Evolutionary conservation across 2,329 filamentous ascomycete genomes (phyloP).

Genomic region (Xylaria hypoxylon): DNA sequence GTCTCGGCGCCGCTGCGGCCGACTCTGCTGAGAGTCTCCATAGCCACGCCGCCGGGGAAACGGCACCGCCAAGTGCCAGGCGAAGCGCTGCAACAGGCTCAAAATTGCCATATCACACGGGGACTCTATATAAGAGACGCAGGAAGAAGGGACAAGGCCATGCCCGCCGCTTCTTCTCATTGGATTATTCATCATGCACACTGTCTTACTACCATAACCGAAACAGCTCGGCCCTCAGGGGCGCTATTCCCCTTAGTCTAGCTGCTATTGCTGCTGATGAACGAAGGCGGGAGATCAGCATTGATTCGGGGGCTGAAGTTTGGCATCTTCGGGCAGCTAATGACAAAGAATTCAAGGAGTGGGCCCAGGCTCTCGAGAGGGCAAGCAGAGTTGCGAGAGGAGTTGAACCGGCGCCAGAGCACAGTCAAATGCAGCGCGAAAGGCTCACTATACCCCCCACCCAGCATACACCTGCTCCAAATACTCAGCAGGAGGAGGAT

Average conservation of each 20-base stretch:
- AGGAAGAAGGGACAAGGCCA: slow-evolving; percentile 95
- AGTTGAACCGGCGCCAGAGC: slow-evolving; percentile 55
- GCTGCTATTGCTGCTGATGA: slow-evolving; percentile 93
- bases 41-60: slow-evolving; percentile 58
- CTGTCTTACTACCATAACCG: slow-evolving; percentile 96
- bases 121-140: slow-evolving; percentile 86
- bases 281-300: slow-evolving; percentile 88
- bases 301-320: slow-evolving; percentile 95
- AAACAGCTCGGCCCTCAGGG: slow-evolving; percentile 90
- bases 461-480: slow-evolving; percentile 48
- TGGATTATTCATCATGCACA: slow-evolving; percentile 94
- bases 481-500: slow-evolving; percentile 53
- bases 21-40: slow-evolving; percentile 72
- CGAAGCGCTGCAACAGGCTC: slow-evolving; percentile 61
- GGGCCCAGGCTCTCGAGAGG: slow-evolving; percentile 86
- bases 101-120: slow-evolving; percentile 77
- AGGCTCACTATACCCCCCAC: slow-evolving; percentile 42
- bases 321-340: slow-evolving; percentile 93
- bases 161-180: slow-evolving; percentile 91
- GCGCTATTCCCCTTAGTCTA: slow-evolving; percentile 90
- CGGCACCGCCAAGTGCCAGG: slow-evolving; percentile 64
- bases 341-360: slow-evolving; percentile 85
- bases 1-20: slow-evolving; percentile 58
- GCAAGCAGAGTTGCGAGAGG: slow-evolving; percentile 76
- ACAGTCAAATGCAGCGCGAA: slow-evolving; percentile 44